Evolutionary conservation across 345 rosid species (phyloP), one percentile per base, ranked within the genome.

Genomic region (Gynandropsis gynandra): DNA sequence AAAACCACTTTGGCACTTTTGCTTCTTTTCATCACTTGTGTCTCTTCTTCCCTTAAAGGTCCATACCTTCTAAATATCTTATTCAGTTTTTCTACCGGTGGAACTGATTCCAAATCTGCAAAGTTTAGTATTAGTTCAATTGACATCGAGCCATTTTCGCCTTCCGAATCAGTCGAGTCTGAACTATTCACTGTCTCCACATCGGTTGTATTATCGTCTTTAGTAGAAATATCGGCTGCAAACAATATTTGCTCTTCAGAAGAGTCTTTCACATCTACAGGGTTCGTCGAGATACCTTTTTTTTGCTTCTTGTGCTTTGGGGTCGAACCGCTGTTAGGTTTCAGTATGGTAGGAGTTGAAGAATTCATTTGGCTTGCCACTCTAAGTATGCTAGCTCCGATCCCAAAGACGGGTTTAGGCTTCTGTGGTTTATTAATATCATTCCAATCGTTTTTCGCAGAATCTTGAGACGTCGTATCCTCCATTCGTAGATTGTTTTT

Each of bases 1-100:
- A 80, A 85, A 48, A 85, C 73, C 47, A 85, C 78, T 57, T 61
- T 73, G 21, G 80, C 95, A 38, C 61, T 75, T 44, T 50, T 74
- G 36, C 77, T 67, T 63, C 76, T 75, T 66, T 63, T 74, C 62
- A 64, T 59, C 20, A 80, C 69, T 63, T 52, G 58, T 1, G 87
- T 76, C 72, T 72, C 73, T 0, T 73, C 44, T 47, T 74, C 78
- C 33, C 46, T 59, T 34, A 82, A 42, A 12, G 70, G 65, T 7
- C 87, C 85, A 8, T 72, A 80, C 7, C 61, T 67, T 56, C 81
- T 69, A 56, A 82, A 81, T 56, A 78, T 78, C 60, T 57, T 55
- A 58, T 76, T 76, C 73, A 85, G 59, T 8, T 71, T 65, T 31
- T 66, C 66, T 42, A 52, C 64, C 0, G 78, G 56, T 9, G 87